Base-by-base conservation (phyloP, 495 filamentous ascomycete species). In the Monascus purpureus region DNA sequence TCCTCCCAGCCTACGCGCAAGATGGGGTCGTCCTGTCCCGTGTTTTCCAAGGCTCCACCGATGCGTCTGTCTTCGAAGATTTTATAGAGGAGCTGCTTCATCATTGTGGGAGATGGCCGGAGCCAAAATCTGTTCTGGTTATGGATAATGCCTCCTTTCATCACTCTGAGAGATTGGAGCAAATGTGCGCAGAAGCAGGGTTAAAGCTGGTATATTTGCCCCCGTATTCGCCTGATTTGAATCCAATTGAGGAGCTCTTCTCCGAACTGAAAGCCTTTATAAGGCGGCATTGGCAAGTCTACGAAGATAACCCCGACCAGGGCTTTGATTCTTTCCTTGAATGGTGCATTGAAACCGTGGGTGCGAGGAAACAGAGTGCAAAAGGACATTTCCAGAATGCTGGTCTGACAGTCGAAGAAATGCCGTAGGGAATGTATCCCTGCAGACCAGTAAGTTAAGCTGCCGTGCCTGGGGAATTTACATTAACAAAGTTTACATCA, bases 41-140 rank as follows among this genome's bases (percentile, higher is more conserved):
- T n/a, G 40, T 59, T 1, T 61, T 52, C 32, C 30, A 45, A 31
- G 51, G 55, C 31, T 44, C 41, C n/a, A 57, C 40, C 17, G 45
- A 57, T 40, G 42, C 42, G 27, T 31, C 31, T 6, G 25, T 56
- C 15, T 60, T 60, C 40, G 39, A 58, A 34, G 42, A 49, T 28
- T 60, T 55, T 35, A 43, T 56, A 15, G 47, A 59, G 38, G 31
- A 57, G 42, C 40, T 49, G 4, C 43, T 58, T 16, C 40, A 24
- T 22, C 37, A 53, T 28, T 53, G 32, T 32, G 35, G 45, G 25
- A 49, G 24, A 39, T 62, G 38, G 40, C 53, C 46, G 5, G 42
- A 50, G 30, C 53, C 38, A 13, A 54, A 48, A 25, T 63, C 46
- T 7, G 54, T 63, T 12, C 27, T 63, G 15, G 31, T 63, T n/a